Conservation (phyloP, 2,329 filamentous ascomycete genomes). For the Diaporthe batatas region DNA sequence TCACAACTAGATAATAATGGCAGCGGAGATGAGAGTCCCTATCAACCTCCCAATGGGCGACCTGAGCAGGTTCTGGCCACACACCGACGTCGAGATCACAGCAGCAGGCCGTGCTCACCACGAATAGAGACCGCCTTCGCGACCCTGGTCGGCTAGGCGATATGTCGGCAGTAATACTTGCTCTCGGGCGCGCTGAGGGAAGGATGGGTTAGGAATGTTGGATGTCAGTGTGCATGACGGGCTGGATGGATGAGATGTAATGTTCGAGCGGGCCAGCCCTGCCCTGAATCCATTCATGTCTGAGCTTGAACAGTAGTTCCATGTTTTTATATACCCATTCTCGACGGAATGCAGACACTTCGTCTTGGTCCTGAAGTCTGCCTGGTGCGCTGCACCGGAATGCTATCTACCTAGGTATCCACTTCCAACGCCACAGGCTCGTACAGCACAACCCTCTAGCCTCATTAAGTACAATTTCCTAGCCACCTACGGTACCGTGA, state of each 20-base stretch:
- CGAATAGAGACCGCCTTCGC: not conserved
- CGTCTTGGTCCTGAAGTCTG: not conserved
- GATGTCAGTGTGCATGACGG: not conserved
- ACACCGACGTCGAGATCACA: conserved; percentile 50
- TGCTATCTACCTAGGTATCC: too few relatives aligned
- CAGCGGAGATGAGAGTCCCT: conserved; percentile 64
- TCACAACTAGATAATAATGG: conserved; percentile 56
- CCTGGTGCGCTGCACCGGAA: not conserved
- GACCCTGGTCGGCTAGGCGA: not conserved
- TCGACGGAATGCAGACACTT: not conserved
- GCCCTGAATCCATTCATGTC: not conserved
- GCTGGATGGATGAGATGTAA: not conserved
- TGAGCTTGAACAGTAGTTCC: not conserved
- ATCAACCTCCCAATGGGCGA: conserved; percentile 64
- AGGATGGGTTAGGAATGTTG: too few relatives aligned
- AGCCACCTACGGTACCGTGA: too few relatives aligned
- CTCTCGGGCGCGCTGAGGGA: too few relatives aligned
- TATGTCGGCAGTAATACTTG: not conserved
- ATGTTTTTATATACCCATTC: not conserved
- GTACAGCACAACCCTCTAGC: too few relatives aligned
- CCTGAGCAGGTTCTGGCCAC: conserved; percentile 63
- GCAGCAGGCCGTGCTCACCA: not conserved
- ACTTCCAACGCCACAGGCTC: too few relatives aligned
- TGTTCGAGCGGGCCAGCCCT: not conserved
- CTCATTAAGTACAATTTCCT: too few relatives aligned